Base-by-base conservation (phyloP, 2,329 filamentous ascomycete species). In the Cordyceps cateniannulata region DNA sequence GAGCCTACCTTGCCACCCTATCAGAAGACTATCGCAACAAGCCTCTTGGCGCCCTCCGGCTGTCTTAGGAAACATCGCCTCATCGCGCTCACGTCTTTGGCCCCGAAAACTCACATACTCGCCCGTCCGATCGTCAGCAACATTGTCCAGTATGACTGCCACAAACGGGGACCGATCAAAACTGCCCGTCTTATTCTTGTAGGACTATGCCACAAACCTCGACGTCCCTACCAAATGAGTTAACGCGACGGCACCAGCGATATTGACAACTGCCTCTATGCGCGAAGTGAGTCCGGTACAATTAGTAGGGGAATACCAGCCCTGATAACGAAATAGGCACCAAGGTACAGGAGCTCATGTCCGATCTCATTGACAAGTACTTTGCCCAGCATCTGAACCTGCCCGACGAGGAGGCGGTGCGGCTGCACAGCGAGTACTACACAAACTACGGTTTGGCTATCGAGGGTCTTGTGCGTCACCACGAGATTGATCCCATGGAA, bases 261-360 rank as follows among this genome's bases (percentile, higher is more conserved):
- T 72, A 98, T 99, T 70, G 95, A 99, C 80, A 99, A 99, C 71
- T 99, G 96, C 76, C 84, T 98, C 60, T 98, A 97, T 70, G 86
- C 93, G 0, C 92, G 88, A 75, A 93, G 90, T 92, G 70, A 75
- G 83, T 72, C 49, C 5, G 10, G 14, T 56, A 25, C 32, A 29
- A 16, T 22, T 6, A 22, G n/a, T 45, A 32, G 22, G 8, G 25
- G 10, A 22, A 24, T 32, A 8, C 9, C 6, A 6, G 18, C 32
- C 8, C 62, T 64, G 53, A 65, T 12, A 22, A n/a, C 0, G 22
- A 10, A 42, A 10, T 63, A 88, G 89, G 84, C 71, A 85, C 85
- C 66, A 89, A 88, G 67, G 91, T 99, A 50, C 90, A 96, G 70
- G 88, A 96, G 70, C 81, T 90, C 70, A 98, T 99, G 95, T 86